Evolutionary conservation across 2,329 filamentous ascomycete genomes (phyloP).

Genomic region (Fusarium odoratissimum): DNA sequence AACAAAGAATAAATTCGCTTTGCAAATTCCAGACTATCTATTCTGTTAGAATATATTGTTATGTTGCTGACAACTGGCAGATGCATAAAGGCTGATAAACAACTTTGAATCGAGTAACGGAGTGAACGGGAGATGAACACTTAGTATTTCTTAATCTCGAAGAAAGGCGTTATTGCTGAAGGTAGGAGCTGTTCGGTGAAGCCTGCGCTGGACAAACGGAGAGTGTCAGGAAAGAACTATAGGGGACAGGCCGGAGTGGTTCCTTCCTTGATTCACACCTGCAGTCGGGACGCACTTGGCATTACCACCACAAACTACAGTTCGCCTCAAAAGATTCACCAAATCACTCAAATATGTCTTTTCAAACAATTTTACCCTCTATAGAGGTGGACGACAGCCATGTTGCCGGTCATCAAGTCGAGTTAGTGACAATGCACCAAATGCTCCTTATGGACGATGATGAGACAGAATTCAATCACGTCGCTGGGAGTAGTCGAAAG

Average conservation of each 20-base stretch:
- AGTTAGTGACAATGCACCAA: background rate
- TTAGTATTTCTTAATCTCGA: too few species aligned
- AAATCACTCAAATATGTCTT: background rate
- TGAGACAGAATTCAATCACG: background rate
- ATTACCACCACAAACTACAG: background rate
- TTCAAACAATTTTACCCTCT: background rate
- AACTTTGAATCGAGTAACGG: background rate
- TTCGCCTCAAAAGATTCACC: background rate
- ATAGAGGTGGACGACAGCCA: background rate
- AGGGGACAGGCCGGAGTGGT: background rate
- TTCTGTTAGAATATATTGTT: background rate
- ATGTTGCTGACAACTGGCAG: background rate
- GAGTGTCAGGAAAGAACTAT: background rate
- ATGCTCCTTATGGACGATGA: background rate
- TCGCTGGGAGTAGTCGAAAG: background rate
- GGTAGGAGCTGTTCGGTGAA: background rate
- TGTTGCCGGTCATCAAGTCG: background rate
- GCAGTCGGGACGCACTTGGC: background rate
- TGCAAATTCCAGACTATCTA: background rate
- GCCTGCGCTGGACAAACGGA: background rate
- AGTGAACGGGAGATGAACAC: background rate
- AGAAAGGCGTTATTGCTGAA: background rate
- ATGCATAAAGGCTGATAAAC: too few species aligned
- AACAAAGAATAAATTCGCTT: background rate
- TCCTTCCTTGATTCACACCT: slow-evolving; percentile 2